These are phyloP conservation scores for Aureobasidium sp. DNA, from an alignment of 2,329 filamentous ascomycete species.

Conservation along the genomic window DNA sequence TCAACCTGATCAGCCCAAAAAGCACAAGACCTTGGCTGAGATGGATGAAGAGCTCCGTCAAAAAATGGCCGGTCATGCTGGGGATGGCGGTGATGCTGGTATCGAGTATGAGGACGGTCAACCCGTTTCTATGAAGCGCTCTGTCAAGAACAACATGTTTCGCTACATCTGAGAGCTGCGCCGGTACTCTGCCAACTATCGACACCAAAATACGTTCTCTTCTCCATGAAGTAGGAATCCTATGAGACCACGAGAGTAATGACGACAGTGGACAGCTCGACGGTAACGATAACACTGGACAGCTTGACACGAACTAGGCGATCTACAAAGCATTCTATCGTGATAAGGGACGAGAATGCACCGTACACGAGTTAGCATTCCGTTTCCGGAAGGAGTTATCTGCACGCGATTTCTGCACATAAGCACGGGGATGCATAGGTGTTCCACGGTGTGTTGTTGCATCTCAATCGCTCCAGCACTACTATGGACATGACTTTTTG, in stretches of 20 bases:
- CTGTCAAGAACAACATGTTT: conserved; percentile 72
- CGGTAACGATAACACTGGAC: neutral
- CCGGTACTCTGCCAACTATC: neutral
- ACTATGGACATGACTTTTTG: neutral
- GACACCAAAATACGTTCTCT: neutral
- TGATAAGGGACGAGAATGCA: neutral
- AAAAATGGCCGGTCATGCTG: conserved; percentile 58
- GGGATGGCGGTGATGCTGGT: conserved; percentile 57
- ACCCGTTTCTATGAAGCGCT: conserved; percentile 62
- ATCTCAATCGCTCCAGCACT: neutral
- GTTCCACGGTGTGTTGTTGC: neutral
- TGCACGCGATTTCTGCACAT: neutral
- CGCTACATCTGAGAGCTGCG: conserved; percentile 48
- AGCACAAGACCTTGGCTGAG: conserved; percentile 51
- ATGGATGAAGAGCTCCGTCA: conserved; percentile 57
- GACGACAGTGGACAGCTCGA: neutral
- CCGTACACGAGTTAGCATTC: neutral
- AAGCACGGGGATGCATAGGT: neutral
- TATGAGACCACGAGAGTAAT: neutral
- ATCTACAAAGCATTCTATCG: neutral
- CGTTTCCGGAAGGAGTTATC: neutral
- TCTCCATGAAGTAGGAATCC: neutral
- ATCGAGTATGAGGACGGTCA: conserved; percentile 69
- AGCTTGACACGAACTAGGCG: neutral
- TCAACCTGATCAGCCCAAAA: conserved; percentile 1